Evolutionary conservation across 2,329 filamentous ascomycete species (phyloP).

Genomic region (Seiridium cupressi): DNA sequence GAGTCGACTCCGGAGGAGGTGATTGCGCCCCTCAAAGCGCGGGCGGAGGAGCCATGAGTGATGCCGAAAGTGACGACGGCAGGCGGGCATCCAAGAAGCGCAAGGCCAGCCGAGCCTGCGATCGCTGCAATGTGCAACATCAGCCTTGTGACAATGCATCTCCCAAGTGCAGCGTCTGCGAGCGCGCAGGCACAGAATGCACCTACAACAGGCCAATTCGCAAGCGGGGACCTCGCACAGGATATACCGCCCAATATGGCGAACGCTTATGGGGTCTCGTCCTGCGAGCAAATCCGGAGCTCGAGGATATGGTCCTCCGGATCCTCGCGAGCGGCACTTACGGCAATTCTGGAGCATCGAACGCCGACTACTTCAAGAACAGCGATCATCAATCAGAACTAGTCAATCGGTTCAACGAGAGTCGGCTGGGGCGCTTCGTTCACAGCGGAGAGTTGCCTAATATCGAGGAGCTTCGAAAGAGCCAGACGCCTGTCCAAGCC

Average conservation of each 20-base stretch:
- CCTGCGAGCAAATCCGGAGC: slow-evolving; percentile 27
- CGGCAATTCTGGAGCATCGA: slow-evolving; percentile 25
- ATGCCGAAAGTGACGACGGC: slow-evolving; percentile 31
- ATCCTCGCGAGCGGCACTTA: slow-evolving; percentile 26
- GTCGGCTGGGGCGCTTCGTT: slow-evolving; percentile 27
- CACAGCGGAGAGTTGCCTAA: slow-evolving; percentile 27
- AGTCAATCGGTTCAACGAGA: slow-evolving; percentile 29
- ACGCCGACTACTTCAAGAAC: slow-evolving; percentile 29
- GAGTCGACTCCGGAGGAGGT: not conserved
- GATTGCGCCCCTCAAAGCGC: not conserved
- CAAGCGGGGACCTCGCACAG: slow-evolving; percentile 30
- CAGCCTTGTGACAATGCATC: slow-evolving; percentile 46
- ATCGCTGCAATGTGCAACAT: slow-evolving; percentile 46
- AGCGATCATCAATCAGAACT: slow-evolving; percentile 31
- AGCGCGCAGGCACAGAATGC: slow-evolving; percentile 31
- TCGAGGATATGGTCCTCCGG: slow-evolving; percentile 29
- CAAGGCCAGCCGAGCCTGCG: slow-evolving; percentile 35
- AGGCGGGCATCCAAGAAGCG: slow-evolving; percentile 31
- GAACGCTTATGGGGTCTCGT: slow-evolving; percentile 31
- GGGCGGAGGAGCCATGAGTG: slow-evolving; percentile 28
- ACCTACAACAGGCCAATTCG: slow-evolving; percentile 32
- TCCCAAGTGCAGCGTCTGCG: slow-evolving; percentile 45
- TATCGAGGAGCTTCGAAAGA: slow-evolving; percentile 10
- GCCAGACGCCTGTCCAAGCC: not conserved
- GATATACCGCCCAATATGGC: slow-evolving; percentile 32